Percentiles rank a stretch among this genome's conserved stretches.
These are phyloP conservation scores for Penicillium hordei DNA, from an alignment of 2,329 filamentous ascomycete genomes.

Conservation along the genomic window DNA sequence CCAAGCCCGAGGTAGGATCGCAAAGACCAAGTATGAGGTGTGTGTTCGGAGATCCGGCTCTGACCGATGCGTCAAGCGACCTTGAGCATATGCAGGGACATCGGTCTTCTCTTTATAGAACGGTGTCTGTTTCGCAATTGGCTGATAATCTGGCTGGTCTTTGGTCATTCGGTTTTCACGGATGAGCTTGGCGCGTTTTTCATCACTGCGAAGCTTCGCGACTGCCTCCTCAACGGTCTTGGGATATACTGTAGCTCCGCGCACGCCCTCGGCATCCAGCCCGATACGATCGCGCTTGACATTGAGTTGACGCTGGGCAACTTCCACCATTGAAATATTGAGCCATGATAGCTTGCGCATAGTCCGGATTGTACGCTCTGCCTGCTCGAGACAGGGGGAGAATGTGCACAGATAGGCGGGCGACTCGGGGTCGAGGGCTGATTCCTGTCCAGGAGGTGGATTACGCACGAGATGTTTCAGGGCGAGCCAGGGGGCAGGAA, in stretches of 20 bases:
- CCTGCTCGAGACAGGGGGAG: conserved; percentile 95
- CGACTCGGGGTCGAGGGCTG: conserved; percentile 67
- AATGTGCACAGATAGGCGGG: conserved; percentile 86
- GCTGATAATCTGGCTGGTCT: conserved; percentile 22
- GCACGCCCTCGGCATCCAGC: conserved; percentile 63
- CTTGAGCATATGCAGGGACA: conserved; percentile 67
- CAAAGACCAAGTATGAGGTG: conserved; percentile 96
- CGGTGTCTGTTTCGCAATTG: conserved; percentile 17
- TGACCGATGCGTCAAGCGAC: conserved; percentile 73
- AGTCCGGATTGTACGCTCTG: conserved; percentile 77
- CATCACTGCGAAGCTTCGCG: conserved; percentile 68
- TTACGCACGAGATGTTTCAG: conserved; percentile 48
- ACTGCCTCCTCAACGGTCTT: conserved; percentile 76
- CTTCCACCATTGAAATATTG: conserved; percentile 90
- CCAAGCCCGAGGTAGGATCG: conserved; percentile 84
- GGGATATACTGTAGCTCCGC: conserved; percentile 67
- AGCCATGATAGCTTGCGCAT: conserved; percentile 84
- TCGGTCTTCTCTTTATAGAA: conserved; percentile 31
- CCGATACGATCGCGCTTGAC: conserved; percentile 80
- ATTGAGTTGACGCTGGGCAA: conserved; percentile 75
- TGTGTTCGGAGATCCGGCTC: conserved; percentile 93
- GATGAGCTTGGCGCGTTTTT: conserved; percentile 66
- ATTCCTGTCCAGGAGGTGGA: conserved; percentile 34
- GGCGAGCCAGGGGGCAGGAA: conserved; percentile 53
- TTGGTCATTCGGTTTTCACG: conserved; percentile 46